phyloP scores from a whole-genome alignment of 2,329 filamentous ascomycete genomes.

The Tolypocladium amazonense region DNA sequence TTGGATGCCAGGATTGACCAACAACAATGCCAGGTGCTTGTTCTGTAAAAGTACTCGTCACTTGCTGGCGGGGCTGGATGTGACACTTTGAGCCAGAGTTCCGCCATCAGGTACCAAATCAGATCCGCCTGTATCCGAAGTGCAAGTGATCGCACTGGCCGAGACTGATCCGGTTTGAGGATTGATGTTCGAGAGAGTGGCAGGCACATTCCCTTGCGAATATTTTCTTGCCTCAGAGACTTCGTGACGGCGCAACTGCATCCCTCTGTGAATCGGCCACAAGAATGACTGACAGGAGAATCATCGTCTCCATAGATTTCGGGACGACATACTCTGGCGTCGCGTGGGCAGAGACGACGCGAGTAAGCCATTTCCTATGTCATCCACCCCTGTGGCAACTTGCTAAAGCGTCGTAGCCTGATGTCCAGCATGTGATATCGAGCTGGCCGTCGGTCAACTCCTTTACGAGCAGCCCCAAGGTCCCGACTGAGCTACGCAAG shows the following conservation, averaged over 20 bases:
- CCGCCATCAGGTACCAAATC: neutral
- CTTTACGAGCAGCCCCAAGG: conserved; percentile 28
- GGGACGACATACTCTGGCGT: conserved; percentile 46
- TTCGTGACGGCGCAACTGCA: neutral
- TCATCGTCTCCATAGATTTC: conserved; percentile 44
- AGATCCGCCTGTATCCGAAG: neutral
- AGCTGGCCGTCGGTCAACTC: conserved; percentile 30
- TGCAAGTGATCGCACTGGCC: neutral
- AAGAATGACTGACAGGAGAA: conserved; percentile 24
- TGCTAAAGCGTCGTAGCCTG: conserved; percentile 20
- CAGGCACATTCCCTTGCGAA: neutral
- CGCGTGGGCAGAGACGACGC: conserved; percentile 36
- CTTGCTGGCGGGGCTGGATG: neutral
- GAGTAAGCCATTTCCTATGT: conserved; percentile 13
- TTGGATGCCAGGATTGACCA: neutral
- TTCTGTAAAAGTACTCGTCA: neutral
- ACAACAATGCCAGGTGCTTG: neutral
- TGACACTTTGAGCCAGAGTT: neutral
- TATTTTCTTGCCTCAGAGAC: neutral
- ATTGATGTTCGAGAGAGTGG: neutral
- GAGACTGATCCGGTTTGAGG: neutral
- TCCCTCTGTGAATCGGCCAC: conserved; percentile 2
- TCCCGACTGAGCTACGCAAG: conserved; percentile 37
- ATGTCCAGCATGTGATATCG: conserved; percentile 30
- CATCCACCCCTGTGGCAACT: neutral